Percentiles rank a stretch among this genome's conserved stretches.
Evolutionary conservation across 192 early-diverging fungal genomes (phyloP).

Genomic region (Coemansia sp.): DNA sequence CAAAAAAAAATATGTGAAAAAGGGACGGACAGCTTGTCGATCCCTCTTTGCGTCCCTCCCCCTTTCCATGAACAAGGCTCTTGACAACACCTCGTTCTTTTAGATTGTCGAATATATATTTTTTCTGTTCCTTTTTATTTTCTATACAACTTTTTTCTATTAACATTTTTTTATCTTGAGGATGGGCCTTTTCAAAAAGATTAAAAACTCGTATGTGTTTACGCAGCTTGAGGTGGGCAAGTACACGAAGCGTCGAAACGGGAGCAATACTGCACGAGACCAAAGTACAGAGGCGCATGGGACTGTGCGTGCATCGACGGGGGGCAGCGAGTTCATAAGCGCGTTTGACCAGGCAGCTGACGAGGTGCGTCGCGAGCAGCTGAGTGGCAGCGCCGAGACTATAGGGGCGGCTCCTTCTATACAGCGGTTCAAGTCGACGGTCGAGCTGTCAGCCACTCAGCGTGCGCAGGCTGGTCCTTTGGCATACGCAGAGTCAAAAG

Average conservation of each 20-base stretch:
- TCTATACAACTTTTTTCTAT: not conserved
- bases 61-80: slow-evolving; percentile 5
- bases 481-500: slow-evolving; percentile 12
- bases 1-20: not conserved
- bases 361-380: slow-evolving; percentile 27
- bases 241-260: slow-evolving; percentile 56
- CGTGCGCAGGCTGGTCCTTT: slow-evolving; percentile 14
- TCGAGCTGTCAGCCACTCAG: slow-evolving; percentile 38
- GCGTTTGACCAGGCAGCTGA: slow-evolving; percentile 49
- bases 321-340: slow-evolving; percentile 27
- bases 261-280: slow-evolving; percentile 8
- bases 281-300: not conserved
- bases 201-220: slow-evolving; percentile 57
- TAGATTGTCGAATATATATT: no score
- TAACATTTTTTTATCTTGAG: not conserved
- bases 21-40: not conserved
- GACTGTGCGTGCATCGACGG: slow-evolving; percentile 10
- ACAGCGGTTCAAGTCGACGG: slow-evolving; percentile 29
- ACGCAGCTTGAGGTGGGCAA: slow-evolving; percentile 60
- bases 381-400: slow-evolving; percentile 14
- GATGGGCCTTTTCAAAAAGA: slow-evolving; percentile 55
- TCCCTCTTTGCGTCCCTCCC: not conserved
- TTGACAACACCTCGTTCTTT: not conserved
- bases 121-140: not conserved
- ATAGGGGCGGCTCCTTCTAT: not conserved